A percentile compares a stretch with the other conserved stretches of the same genome.
These are phyloP conservation scores for Boechera retrofracta DNA, from an alignment of 345 rosid species.

Conservation along the genomic window DNA sequence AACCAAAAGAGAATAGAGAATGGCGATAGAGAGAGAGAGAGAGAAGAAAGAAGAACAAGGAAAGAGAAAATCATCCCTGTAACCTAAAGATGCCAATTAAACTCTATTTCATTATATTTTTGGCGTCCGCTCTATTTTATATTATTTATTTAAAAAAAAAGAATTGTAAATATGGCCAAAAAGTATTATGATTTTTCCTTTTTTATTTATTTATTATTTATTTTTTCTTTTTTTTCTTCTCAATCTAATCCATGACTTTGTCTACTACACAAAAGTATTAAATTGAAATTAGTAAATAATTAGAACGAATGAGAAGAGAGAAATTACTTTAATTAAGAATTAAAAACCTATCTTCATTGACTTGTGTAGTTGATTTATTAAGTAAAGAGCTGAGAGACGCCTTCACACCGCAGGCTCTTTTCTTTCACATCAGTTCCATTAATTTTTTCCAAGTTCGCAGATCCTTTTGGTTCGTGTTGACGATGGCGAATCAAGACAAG, in stretches of 20 bases:
- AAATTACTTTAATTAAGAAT: not conserved
- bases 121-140: slow-evolving; percentile 43
- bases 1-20: slow-evolving; percentile 13
- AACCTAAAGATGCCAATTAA: slow-evolving; percentile 39
- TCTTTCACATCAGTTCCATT: not conserved
- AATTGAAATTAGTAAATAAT: not conserved
- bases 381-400: slow-evolving; percentile 8
- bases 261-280: slow-evolving; percentile 17
- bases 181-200: not conserved
- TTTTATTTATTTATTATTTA: too few relatives aligned
- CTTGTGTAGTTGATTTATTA: slow-evolving; percentile 40
- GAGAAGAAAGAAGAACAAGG: slow-evolving; percentile 8
- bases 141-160: not conserved
- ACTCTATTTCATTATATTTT: slow-evolving; percentile 41
- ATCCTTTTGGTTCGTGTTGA: slow-evolving; percentile 22
- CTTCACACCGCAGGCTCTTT: slow-evolving; percentile 13
- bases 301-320: slow-evolving; percentile 23
- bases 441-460: slow-evolving; percentile 11
- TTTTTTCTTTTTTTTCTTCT: not conserved
- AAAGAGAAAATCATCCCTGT: slow-evolving; percentile 33
- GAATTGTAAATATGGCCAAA: not conserved
- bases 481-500: slow-evolving; percentile 44
- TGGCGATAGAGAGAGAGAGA: not conserved
- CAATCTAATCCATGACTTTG: slow-evolving; percentile 21
- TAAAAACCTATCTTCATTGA: slow-evolving; percentile 27